A percentile compares a stretch with the other conserved stretches of the same genome.
Conservation (phyloP, 768 basidiomycete genomes). For the Chalciporus pseudorubinellus region DNA sequence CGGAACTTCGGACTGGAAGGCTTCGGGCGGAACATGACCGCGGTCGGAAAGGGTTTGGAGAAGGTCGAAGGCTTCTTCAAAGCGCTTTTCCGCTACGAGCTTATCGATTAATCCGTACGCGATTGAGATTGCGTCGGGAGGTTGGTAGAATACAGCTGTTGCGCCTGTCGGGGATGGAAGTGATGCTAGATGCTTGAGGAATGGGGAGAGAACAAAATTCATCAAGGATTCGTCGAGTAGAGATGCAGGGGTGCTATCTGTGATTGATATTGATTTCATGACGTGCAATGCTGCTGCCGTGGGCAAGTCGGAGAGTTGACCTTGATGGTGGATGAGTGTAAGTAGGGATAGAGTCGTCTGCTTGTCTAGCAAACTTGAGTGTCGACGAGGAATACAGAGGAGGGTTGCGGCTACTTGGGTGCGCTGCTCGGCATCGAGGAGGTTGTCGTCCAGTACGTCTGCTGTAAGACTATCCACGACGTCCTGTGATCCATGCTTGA, state of each 20-base stretch:
- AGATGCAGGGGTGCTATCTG: conserved; percentile 13
- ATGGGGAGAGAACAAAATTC: conserved; percentile 30
- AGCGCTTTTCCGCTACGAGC: conserved; percentile 36
- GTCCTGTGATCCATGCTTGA: conserved; percentile 27
- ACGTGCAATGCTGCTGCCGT: conserved; percentile 15
- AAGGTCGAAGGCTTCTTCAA: conserved; percentile 41
- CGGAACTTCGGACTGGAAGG: conserved; percentile 40
- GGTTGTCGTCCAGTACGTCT: conserved; percentile 37
- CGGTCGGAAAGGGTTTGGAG: conserved; percentile 48
- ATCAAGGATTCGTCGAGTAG: conserved; percentile 22
- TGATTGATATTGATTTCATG: conserved; percentile 24
- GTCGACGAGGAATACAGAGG: conserved; percentile 21
- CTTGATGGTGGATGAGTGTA: conserved; percentile 15
- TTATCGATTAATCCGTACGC: conserved; percentile 45
- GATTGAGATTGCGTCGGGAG: conserved; percentile 36
- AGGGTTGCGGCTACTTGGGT: conserved; percentile 26
- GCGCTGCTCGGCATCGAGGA: conserved; percentile 20
- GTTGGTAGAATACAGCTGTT: conserved; percentile 35
- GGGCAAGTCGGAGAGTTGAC: conserved; percentile 11
- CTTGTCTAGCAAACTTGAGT: conserved; percentile 21
- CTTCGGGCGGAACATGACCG: conserved; percentile 46
- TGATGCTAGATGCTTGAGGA: conserved; percentile 28
- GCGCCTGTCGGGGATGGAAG: conserved; percentile 28
- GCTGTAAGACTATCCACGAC: conserved; percentile 39
- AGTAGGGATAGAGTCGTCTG: conserved; percentile 23